Conservation (phyloP, 2,329 filamentous ascomycete species). For the Pseudopyrenochaeta lycopersici region DNA sequence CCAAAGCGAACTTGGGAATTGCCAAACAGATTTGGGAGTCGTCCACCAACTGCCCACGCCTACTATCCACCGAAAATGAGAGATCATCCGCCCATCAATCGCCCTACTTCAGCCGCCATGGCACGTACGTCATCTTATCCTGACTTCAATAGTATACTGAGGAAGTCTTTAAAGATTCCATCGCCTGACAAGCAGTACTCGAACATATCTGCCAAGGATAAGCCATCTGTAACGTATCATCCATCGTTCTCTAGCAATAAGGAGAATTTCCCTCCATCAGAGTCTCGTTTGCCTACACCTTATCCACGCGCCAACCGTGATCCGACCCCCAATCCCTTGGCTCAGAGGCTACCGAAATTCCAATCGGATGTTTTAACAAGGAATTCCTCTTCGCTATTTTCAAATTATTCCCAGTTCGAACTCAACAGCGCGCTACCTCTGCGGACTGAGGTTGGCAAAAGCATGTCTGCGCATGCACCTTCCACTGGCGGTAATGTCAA, state of each 20-base stretch:
- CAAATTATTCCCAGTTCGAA: slow-evolving; percentile 19
- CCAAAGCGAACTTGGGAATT: slow-evolving; percentile 68
- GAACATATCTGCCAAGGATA: too few relatives aligned
- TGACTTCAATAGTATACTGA: slow-evolving; percentile 21
- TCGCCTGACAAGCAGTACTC: slow-evolving; percentile 11
- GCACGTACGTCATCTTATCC: slow-evolving; percentile 34
- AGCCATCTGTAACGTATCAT: slow-evolving; percentile 5
- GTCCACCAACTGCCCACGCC: slow-evolving; percentile 9
- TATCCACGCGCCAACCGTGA: slow-evolving; percentile 18
- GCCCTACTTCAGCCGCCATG: slow-evolving; percentile 34
- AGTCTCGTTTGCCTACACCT: slow-evolving; percentile 17
- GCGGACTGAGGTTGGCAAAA: neutral
- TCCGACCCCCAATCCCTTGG: slow-evolving; percentile 33
- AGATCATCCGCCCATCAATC: slow-evolving; percentile 16
- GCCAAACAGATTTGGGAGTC: neutral
- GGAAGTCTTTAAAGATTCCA: slow-evolving; percentile 16
- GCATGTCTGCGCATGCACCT: slow-evolving; percentile 11
- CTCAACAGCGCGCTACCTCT: slow-evolving; percentile 6
- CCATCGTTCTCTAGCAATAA: slow-evolving; percentile 23
- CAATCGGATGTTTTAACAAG: slow-evolving; percentile 33
- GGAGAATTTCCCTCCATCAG: slow-evolving; percentile 21
- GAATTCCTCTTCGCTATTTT: slow-evolving; percentile 25
- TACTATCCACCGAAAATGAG: slow-evolving; percentile 26
- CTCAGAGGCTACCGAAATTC: slow-evolving; percentile 11
- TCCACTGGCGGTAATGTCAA: slow-evolving; percentile 21